Conservation (phyloP, 2,329 filamentous ascomycete genomes). For the Mycosphaerella arachidis region DNA sequence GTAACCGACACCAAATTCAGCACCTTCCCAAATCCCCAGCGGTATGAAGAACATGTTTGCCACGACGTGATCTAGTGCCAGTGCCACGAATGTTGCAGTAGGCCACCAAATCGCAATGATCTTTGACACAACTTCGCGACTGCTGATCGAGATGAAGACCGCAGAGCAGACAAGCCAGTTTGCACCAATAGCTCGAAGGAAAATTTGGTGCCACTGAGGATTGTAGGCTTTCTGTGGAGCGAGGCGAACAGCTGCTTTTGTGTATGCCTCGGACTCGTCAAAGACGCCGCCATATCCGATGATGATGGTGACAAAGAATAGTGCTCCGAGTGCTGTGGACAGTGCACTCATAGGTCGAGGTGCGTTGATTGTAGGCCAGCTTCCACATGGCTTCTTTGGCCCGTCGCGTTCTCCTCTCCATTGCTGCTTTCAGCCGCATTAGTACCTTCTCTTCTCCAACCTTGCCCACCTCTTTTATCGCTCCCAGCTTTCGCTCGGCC, state of each 20-base stretch:
- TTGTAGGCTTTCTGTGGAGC: constrained; percentile 47
- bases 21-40: constrained; percentile 47
- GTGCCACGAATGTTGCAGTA: constrained; percentile 49
- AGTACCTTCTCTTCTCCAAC: no score
- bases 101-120: constrained; percentile 55
- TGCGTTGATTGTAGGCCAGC: no score
- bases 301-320: constrained; percentile 30
- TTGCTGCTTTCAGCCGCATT: no score
- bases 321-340: no score
- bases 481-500: no score
- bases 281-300: constrained; percentile 30
- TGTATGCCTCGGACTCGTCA: constrained; percentile 38
- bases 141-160: constrained; percentile 43
- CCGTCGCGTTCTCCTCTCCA: no score
- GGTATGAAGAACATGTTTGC: constrained; percentile 51
- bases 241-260: constrained; percentile 42
- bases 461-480: no score
- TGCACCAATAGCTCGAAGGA: constrained; percentile 49
- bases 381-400: no score
- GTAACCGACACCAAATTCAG: constrained; percentile 45
- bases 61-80: constrained; percentile 50
- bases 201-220: constrained; percentile 49
- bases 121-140: constrained; percentile 50
- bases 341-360: no score
- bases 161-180: constrained; percentile 57